A percentile compares a stretch with the other conserved stretches of the same genome.
These are phyloP conservation scores for Zelonia costaricensis DNA, from an alignment of 208 protist genomes.

Conservation along the genomic window DNA sequence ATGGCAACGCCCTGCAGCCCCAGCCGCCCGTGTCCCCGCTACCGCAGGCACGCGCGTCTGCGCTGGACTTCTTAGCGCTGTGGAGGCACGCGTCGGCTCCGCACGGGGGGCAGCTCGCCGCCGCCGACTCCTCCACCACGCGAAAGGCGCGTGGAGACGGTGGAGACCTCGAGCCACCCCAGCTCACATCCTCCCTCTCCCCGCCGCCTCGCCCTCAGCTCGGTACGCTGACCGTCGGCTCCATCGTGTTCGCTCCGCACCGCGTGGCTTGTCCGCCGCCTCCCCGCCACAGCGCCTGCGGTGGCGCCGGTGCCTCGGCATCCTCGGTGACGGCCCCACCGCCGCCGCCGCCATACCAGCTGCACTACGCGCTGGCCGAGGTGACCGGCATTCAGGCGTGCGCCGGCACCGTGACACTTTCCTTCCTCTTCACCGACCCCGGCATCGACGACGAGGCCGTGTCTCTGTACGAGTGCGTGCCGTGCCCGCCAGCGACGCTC, in stretches of 20 bases:
- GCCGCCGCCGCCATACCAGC: slow-evolving; percentile 4
- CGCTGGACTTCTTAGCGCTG: slow-evolving; percentile 16
- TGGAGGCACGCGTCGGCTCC: slow-evolving; percentile 9
- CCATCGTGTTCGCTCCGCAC: slow-evolving; percentile 30
- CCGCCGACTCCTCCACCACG: neutral
- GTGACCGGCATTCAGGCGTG: slow-evolving; percentile 68
- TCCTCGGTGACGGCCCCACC: neutral
- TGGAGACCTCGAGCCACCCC: neutral
- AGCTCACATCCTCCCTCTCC: neutral
- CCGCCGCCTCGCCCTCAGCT: neutral
- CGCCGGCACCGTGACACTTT: slow-evolving; percentile 62
- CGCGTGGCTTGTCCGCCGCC: slow-evolving; percentile 1
- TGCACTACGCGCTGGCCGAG: slow-evolving; percentile 56
- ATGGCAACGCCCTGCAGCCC: too few relatives aligned
- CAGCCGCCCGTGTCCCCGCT: neutral
- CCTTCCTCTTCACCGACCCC: slow-evolving; percentile 58
- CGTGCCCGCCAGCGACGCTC: slow-evolving; percentile 46
- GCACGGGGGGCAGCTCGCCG: neutral
- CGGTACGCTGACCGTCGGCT: slow-evolving; percentile 25
- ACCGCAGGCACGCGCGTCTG: neutral
- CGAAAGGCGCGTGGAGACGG: neutral
- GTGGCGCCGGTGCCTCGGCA: neutral
- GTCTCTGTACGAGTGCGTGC: slow-evolving; percentile 61
- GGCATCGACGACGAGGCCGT: slow-evolving; percentile 75
- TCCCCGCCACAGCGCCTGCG: neutral